Percentiles rank a stretch among this genome's conserved stretches.
These are phyloP conservation scores for Nemania abortiva DNA, from an alignment of 2,329 filamentous ascomycete species.

Conservation along the genomic window DNA sequence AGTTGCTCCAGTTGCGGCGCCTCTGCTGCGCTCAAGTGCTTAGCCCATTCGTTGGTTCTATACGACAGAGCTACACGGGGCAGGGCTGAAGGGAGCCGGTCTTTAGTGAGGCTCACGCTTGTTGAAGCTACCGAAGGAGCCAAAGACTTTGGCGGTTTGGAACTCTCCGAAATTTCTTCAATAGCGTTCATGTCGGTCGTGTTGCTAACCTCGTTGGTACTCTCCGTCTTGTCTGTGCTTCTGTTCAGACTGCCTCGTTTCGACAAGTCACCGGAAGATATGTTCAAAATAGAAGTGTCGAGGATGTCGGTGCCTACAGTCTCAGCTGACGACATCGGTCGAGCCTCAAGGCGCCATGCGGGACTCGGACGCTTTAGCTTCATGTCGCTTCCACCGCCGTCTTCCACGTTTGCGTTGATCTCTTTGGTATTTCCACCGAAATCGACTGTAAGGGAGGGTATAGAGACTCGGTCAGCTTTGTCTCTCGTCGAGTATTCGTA, in stretches of 20 bases:
- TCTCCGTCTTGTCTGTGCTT: conserved; percentile 37
- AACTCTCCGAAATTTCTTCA: conserved; percentile 41
- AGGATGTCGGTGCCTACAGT: conserved; percentile 49
- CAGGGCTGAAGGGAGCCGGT: conserved; percentile 75
- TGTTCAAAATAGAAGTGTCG: conserved; percentile 37
- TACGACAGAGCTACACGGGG: conserved; percentile 85
- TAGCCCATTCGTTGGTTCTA: conserved; percentile 96
- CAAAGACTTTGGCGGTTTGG: conserved; percentile 45
- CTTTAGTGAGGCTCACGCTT: conserved; percentile 64
- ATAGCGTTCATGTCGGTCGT: conserved; percentile 34
- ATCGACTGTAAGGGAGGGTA: conserved; percentile 56
- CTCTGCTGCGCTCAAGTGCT: conserved; percentile 85
- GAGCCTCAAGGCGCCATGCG: conserved; percentile 21
- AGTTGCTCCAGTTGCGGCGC: conserved; percentile 74
- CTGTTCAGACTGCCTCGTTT: conserved; percentile 44
- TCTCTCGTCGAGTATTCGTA: conserved; percentile 47
- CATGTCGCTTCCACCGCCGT: conserved; percentile 25
- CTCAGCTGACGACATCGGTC: conserved; percentile 47
- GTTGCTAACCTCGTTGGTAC: conserved; percentile 34
- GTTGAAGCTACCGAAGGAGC: conserved; percentile 53
- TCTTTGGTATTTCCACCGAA: conserved; percentile 46
- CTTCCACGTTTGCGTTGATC: conserved; percentile 13
- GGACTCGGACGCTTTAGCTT: conserved; percentile 31
- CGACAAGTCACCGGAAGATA: conserved; percentile 37
- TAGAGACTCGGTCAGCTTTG: conserved; percentile 49